Conservation (phyloP, 495 filamentous ascomycete genomes). For the Daldinia caldariorum region DNA sequence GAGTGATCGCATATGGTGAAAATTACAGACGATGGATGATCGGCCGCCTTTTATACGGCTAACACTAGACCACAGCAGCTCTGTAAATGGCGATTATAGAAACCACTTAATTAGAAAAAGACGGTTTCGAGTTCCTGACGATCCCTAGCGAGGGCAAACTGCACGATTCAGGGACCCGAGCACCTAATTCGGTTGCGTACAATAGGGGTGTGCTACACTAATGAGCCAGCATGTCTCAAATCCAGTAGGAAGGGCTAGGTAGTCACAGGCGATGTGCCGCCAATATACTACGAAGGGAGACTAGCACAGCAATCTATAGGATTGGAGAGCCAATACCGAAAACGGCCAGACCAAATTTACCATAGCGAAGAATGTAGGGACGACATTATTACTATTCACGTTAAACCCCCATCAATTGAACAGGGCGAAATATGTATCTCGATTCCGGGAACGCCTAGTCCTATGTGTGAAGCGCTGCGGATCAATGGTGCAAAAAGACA, state of each 20-base stretch:
- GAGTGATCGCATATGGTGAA: background rate
- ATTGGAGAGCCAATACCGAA: background rate
- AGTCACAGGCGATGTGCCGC: background rate
- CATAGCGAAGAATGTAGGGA: constrained; percentile 33
- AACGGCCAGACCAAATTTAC: background rate
- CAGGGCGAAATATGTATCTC: constrained; percentile 28
- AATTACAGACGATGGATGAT: constrained; percentile 18
- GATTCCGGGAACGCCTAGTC: constrained; percentile 44
- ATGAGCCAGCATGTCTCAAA: constrained; percentile 8
- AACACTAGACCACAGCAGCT: background rate
- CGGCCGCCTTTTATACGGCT: constrained; percentile 31
- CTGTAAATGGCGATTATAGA: background rate
- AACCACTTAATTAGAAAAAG: background rate
- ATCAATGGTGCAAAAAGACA: constrained; percentile 33
- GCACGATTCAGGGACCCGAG: background rate
- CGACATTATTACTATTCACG: constrained; percentile 21
- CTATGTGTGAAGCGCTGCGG: constrained; percentile 41
- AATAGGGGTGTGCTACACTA: background rate
- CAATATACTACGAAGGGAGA: constrained; percentile 28
- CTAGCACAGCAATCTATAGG: background rate
- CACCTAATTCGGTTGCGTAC: background rate
- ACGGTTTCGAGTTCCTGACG: background rate
- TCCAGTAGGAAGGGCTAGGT: background rate
- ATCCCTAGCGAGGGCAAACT: constrained; percentile 25
- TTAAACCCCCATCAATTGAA: constrained; percentile 10